Evolutionary conservation across 768 basidiomycete genomes (phyloP).

Genomic region (Coprinellus micaceus): DNA sequence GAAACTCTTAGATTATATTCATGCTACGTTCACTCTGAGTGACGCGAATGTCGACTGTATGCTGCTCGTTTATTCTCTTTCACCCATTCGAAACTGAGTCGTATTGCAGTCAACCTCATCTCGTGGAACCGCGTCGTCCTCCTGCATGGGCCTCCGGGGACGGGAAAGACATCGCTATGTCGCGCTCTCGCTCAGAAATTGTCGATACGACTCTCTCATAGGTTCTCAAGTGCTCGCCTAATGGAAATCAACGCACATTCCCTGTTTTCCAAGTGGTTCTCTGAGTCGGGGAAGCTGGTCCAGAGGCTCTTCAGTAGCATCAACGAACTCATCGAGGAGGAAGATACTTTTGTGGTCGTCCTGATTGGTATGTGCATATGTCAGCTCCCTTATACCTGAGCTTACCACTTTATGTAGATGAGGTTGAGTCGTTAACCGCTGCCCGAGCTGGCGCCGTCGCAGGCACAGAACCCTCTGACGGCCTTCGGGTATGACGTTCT

Average conservation of each 20-base stretch:
- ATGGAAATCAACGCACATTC: slow-evolving; percentile 99
- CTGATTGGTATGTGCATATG: slow-evolving; percentile 64
- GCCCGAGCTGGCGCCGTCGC: slow-evolving; percentile 93
- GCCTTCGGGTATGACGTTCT: slow-evolving; percentile 36
- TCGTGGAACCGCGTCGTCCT: slow-evolving; percentile 95
- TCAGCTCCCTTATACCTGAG: not conserved
- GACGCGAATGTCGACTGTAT: slow-evolving; percentile 82
- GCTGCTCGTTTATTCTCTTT: slow-evolving; percentile 23
- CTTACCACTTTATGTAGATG: slow-evolving; percentile 50
- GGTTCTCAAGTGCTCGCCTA: slow-evolving; percentile 75
- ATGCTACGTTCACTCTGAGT: slow-evolving; percentile 89
- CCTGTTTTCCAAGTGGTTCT: slow-evolving; percentile 98
- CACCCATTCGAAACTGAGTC: slow-evolving; percentile 1
- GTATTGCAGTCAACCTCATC: slow-evolving; percentile 65
- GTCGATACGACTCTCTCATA: slow-evolving; percentile 81
- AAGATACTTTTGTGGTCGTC: slow-evolving; percentile 87
- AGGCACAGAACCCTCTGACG: slow-evolving; percentile 94
- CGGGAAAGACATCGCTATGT: slow-evolving; percentile 94
- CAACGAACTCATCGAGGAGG: slow-evolving; percentile 88
- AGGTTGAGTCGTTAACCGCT: slow-evolving; percentile 94
- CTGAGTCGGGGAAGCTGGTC: slow-evolving; percentile 96
- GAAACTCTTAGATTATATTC: slow-evolving; percentile 88
- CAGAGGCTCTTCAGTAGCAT: slow-evolving; percentile 89
- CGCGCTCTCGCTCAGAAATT: slow-evolving; percentile 94
- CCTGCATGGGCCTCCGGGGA: slow-evolving; percentile 95